phyloP scores from a whole-genome alignment of 2,329 filamentous ascomycete species.

The Aureobasidium sp. region DNA sequence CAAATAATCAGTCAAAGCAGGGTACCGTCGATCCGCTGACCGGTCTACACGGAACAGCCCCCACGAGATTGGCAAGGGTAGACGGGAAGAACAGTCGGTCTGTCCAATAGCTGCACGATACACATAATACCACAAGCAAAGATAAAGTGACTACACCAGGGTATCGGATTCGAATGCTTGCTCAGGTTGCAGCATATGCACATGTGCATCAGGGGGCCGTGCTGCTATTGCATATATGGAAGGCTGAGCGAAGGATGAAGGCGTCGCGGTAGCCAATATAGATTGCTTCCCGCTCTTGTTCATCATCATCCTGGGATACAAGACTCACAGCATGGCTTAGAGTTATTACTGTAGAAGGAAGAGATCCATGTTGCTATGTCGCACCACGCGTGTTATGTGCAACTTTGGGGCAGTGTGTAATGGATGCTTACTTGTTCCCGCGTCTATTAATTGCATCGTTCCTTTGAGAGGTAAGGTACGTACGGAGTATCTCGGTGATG shows the following conservation, averaged over 20 bases:
- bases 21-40: constrained; percentile 16
- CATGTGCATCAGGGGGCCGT: constrained; percentile 8
- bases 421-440: constrained; percentile 7
- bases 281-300: neutral
- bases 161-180: constrained; percentile 4
- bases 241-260: constrained; percentile 16
- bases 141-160: neutral
- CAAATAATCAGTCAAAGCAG: constrained; percentile 6
- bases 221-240: neutral
- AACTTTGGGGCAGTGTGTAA: constrained; percentile 5
- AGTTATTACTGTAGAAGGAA: neutral
- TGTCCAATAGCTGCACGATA: constrained; percentile 8
- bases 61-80: constrained; percentile 1
- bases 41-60: constrained; percentile 7
- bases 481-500: neutral
- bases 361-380: constrained; percentile 9
- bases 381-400: constrained; percentile 9
- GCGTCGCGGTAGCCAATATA: neutral
- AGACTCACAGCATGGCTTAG: constrained; percentile 8
- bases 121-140: neutral
- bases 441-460: constrained; percentile 7
- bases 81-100: neutral
- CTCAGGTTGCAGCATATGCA: constrained; percentile 15
- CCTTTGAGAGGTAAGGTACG: neutral
- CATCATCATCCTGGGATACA: neutral